These are phyloP conservation scores for Coprinopsis cinerea DNA, from an alignment of 768 basidiomycete genomes.

Conservation along the genomic window DNA sequence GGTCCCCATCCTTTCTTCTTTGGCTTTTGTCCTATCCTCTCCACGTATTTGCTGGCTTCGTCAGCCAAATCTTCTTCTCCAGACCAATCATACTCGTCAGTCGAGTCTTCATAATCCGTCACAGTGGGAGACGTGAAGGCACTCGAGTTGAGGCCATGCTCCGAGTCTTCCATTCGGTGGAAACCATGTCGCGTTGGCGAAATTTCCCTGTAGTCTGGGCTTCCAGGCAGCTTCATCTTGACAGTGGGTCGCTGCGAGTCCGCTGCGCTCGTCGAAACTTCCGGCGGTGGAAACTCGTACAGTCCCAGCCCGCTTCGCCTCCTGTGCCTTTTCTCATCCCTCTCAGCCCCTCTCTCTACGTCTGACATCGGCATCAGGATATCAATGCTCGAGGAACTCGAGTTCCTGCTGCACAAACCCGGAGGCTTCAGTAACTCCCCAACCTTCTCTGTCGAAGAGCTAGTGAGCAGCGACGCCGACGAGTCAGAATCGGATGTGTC, in stretches of 20 bases:
- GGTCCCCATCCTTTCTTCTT: constrained; percentile 45
- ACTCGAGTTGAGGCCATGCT: constrained; percentile 3
- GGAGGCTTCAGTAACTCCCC: no score
- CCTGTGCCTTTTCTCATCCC: no score
- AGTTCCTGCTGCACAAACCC: no score
- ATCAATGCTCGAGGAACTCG: no score
- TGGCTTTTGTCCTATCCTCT: constrained; percentile 47
- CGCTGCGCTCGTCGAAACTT: no score
- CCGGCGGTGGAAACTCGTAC: no score
- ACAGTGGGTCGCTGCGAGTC: constrained; percentile 1
- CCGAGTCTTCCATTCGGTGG: constrained; percentile 7
- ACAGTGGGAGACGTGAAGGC: constrained; percentile 40
- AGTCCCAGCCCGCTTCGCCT: no score
- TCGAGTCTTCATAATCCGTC: constrained; percentile 56
- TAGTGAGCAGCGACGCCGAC: no score
- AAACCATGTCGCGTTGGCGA: neutral
- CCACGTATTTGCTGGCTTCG: constrained; percentile 60
- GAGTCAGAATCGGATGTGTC: no score
- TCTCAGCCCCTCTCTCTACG: no score
- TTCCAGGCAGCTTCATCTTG: neutral
- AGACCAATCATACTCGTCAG: constrained; percentile 66
- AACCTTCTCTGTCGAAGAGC: no score
- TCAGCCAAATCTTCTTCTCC: constrained; percentile 72
- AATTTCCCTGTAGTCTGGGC: neutral
- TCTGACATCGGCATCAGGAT: no score